Base-by-base conservation (phyloP, 805 yeast species). In the Suhomyces tanzawaensis region DNA sequence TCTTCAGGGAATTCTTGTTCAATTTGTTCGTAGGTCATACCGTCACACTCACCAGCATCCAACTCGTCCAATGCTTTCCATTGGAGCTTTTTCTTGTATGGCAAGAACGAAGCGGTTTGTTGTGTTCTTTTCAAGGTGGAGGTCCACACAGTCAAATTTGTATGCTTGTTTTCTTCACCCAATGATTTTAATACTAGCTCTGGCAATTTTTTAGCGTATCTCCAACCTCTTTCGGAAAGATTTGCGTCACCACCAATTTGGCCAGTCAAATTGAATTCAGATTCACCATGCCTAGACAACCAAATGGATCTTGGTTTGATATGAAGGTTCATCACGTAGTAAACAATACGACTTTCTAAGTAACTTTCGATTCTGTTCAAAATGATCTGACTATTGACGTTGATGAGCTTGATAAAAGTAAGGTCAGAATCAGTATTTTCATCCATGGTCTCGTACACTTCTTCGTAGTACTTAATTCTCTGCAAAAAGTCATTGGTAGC, bases 61-160 rank as follows among this genome's bases (percentile, higher is more conserved):
- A 91, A 75, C 65, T 91, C 99, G 60, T 91, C 98, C 49, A 91
- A 69, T 0, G 98, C 98, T 62, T 93, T 93, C 99, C 99, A 91
- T 46, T 82, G 84, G 48, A 89, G 71, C 58, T 89, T 82, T 41
- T 62, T 63, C 42, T 82, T 80, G 60, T 85, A 87, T 1, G 93
- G 88, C 51, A 91, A 71, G 57, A 72, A 74, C 42, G 84, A 78
- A 1, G 96, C 91, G 1, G 98, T 91, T 59, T 91, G 95, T 61
- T 87, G 93, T 5, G 99, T 91, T 62, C 99, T 74, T 46, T 73
- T 79, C 49, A 91, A 72, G 0, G 97, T 91, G 2, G 96, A 87
- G 1, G 97, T 91, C 98, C 99, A 91, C 31, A 91, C 93, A 4
- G 95, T 88, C 51, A 91, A 69, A 46, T 67, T 65, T 23, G 71